Evolutionary conservation across 805 yeast genomes (phyloP), one percentile per base, ranked within the genome.

Genomic region (Zygosaccharomyces bisporus): DNA sequence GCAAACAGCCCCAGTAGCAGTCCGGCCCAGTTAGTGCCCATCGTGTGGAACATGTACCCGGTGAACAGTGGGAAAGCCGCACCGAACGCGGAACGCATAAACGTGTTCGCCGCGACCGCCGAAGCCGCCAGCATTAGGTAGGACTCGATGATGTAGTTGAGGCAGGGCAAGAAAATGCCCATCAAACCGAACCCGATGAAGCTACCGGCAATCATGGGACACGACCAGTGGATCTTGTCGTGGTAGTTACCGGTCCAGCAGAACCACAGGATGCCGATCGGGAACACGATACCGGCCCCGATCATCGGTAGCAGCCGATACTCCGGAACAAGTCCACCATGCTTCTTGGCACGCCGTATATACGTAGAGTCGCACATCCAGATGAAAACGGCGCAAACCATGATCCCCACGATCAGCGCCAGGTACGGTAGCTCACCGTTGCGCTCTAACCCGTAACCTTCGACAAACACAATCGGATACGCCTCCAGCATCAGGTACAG

Each of bases 221-320:
- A 86, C 55, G 80, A 81, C 91, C 91, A 89, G 60, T 83, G 95
- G 30, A 86, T 77, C 34, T 66, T 65, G 27, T 81, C 64, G 39
- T 77, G 81, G 64, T 81, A 89, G 51, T 78, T 75, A 60, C 95
- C 96, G 7, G 91, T 71, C 96, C 96, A 89, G 45, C 86, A 78
- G 63, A 89, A 73, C 95, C 95, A 85, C 57, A 88, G 73, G 50
- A 88, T 69, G 42, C 96, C 96, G 42, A 79, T 70, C 21, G 95
- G 83, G 70, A 89, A 86, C 6, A 75, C 60, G 43, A 86, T 51
- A 18, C 82, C 80, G 24, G 95, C 90, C 34, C 75, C 64, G 66
- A 86, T 76, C 83, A 88, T 78, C 25, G 90, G 80, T 13, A 81
- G 79, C 45, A 89, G 70, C 64, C 96, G 79, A 27, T 81, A 83